A percentile compares a stretch with the other conserved stretches of the same genome.
phyloP scores from a whole-genome alignment of 2,329 filamentous ascomycete genomes.

The Coniochaeta sp. region DNA sequence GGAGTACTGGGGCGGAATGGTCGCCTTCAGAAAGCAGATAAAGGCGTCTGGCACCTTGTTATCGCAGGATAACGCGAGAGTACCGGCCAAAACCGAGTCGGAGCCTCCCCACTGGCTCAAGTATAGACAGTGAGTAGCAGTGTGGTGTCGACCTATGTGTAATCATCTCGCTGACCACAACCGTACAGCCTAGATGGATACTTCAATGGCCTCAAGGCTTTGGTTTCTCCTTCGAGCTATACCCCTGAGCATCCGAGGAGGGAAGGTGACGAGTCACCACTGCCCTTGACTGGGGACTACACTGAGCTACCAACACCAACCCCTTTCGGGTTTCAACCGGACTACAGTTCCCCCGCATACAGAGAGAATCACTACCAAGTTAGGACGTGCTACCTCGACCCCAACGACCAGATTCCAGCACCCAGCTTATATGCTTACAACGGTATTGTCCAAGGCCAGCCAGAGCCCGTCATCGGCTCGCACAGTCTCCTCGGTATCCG shows the following conservation, averaged over 20 bases:
- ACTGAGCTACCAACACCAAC: slow-evolving; percentile 35
- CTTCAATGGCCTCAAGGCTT: slow-evolving; percentile 66
- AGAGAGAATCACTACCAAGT: slow-evolving; percentile 43
- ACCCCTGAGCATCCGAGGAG: slow-evolving; percentile 64
- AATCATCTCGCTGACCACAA: slow-evolving; percentile 9
- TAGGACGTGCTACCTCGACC: slow-evolving; percentile 57
- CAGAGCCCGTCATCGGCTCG: slow-evolving; percentile 70
- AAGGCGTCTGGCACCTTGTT: slow-evolving; percentile 3
- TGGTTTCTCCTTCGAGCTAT: slow-evolving; percentile 59
- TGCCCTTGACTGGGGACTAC: slow-evolving; percentile 25
- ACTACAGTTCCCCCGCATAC: slow-evolving; percentile 53
- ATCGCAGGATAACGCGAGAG: slow-evolving; percentile 11
- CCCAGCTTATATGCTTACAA: slow-evolving; percentile 62
- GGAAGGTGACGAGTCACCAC: slow-evolving; percentile 24
- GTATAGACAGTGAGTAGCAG: slow-evolving; percentile 33
- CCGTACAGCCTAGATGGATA: slow-evolving; percentile 77
- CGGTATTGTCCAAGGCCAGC: slow-evolving; percentile 69
- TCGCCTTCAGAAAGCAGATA: slow-evolving; percentile 10
- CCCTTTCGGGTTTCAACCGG: slow-evolving; percentile 63
- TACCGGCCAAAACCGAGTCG: slow-evolving; percentile 10
- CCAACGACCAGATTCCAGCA: slow-evolving; percentile 44
- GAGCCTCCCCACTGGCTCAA: slow-evolving; percentile 29
- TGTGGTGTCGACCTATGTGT: background rate
- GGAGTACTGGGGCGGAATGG: background rate
- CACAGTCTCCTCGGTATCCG: slow-evolving; percentile 67